phyloP scores from a whole-genome alignment of 2,329 filamentous ascomycete genomes.

The Aspergillus melleus region DNA sequence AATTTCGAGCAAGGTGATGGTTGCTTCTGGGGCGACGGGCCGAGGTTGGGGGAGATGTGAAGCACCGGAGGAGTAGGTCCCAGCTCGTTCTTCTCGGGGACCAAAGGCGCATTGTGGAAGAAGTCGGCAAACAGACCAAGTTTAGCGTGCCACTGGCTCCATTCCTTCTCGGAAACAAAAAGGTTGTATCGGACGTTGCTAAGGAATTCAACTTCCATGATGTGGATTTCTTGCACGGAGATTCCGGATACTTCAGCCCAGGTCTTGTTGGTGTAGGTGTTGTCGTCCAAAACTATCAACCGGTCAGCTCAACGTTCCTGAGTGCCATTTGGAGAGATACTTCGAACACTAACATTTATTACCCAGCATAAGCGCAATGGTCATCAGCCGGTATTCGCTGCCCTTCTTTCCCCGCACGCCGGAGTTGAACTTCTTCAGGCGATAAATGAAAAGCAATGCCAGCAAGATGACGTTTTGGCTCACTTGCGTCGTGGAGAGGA shows the following conservation, averaged over 20 bases:
- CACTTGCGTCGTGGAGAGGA: constrained; percentile 91
- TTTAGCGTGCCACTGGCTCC: constrained; percentile 83
- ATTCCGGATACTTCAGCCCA: constrained; percentile 98
- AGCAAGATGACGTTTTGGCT: constrained; percentile 92
- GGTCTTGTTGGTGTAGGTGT: constrained; percentile 99
- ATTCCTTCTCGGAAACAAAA: constrained; percentile 80
- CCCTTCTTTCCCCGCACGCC: constrained; percentile 86
- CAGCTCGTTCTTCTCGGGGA: constrained; percentile 42
- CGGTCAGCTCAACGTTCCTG: constrained; percentile 10
- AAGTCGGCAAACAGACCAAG: constrained; percentile 80
- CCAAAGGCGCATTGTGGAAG: constrained; percentile 67
- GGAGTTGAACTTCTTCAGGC: constrained; percentile 86
- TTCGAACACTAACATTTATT: constrained; percentile 74
- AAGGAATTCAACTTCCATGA: constrained; percentile 99
- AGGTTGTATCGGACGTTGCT: constrained; percentile 98
- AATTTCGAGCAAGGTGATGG: constrained; percentile 31
- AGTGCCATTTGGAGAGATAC: not conserved
- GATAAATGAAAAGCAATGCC: constrained; percentile 88
- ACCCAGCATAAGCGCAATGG: constrained; percentile 93
- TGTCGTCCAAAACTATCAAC: constrained; percentile 80
- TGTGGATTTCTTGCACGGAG: constrained; percentile 89
- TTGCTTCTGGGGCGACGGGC: constrained; percentile 32
- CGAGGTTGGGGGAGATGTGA: constrained; percentile 37
- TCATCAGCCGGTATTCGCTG: constrained; percentile 89
- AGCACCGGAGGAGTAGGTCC: constrained; percentile 28